phyloP scores from a whole-genome alignment of 495 filamentous ascomycete species.

The Penicillium simplicissimum region DNA sequence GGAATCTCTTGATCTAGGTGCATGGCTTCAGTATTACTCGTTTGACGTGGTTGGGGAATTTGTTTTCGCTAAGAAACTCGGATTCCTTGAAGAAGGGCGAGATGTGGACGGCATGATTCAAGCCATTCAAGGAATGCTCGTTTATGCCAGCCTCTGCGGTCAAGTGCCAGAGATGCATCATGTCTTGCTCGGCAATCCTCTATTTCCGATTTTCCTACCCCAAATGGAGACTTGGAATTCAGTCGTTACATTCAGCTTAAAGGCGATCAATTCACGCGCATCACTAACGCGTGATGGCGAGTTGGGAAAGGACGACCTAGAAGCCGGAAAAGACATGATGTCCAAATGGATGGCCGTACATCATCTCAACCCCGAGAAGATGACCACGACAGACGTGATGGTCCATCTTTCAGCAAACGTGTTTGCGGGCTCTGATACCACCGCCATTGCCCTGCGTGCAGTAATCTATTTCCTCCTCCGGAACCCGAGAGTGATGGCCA shows the following conservation, averaged over 20 bases:
- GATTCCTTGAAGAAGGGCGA: constrained; percentile 40
- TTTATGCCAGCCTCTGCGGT: constrained; percentile 31
- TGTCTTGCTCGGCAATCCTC: constrained; percentile 34
- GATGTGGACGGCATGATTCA: constrained; percentile 44
- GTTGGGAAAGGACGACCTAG: constrained; percentile 12
- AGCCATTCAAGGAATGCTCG: constrained; percentile 27
- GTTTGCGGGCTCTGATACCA: constrained; percentile 55
- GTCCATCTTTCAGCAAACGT: constrained; percentile 35
- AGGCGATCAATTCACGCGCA: constrained; percentile 23
- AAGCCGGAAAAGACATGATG: constrained; percentile 34
- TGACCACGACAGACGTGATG: constrained; percentile 31
- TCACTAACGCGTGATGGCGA: constrained; percentile 39
- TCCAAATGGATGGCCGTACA: constrained; percentile 32
- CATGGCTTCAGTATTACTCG: constrained; percentile 50
- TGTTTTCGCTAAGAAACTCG: constrained; percentile 38
- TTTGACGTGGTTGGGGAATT: constrained; percentile 47
- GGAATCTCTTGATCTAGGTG: constrained; percentile 35
- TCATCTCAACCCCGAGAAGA: constrained; percentile 23
- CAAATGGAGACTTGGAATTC: constrained; percentile 38
- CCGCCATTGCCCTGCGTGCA: constrained; percentile 58
- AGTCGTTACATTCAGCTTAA: constrained; percentile 32
- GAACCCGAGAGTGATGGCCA: constrained; percentile 45
- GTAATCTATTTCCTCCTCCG: constrained; percentile 64
- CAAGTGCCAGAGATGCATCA: constrained; percentile 36
- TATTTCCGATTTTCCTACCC: constrained; percentile 38